Evolutionary conservation across 2,329 filamentous ascomycete genomes (phyloP), one percentile per base, ranked within the genome.

Genomic region (Pseudogymnoascus sp.): DNA sequence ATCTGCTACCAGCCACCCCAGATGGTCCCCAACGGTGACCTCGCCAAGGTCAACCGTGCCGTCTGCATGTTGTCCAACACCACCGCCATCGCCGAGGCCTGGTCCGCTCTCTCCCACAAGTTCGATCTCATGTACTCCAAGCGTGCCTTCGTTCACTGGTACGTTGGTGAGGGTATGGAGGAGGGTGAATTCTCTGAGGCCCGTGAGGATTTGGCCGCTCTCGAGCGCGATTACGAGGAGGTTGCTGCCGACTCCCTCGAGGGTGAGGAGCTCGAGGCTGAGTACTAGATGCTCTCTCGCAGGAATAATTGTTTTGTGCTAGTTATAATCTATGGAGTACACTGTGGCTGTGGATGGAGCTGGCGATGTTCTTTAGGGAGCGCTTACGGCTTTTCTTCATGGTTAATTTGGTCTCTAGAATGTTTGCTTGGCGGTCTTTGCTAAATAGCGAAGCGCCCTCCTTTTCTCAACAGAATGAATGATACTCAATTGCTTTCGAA

Each of bases 51-150:
- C 79, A 91, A 93, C 86, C 93, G 95, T 75, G 93, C 93, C 79
- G 93, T 97, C 70, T 97, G 93, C 88, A 97, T 99, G 95, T 84
- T 99, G 68, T 93, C 90, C 81, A 96, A 99, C 86, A 99, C 95
- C 72, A 99, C 95, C 62, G 93, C 95, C 74, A 99, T 99, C 74
- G 90, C 93, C 75, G 93, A 97, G 82, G 95, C 95, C 68, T 99
- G 95, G 95, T 93, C 90, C 68, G 92, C 92, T 70, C 87, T 99
- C 69, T 96, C 92, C 67, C 86, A 89, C 86, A 99, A 99, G 83
- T 99, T 99, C 83, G 95, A 99, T 76, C 91, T 99, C 77, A 99
- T 99, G 95, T 97, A 97, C 88, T 96, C 91, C 78, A 99, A 99
- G 89, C 95, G 95, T 83, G 95, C 95, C 67, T 99, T 99, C 81